Evolutionary conservation across 371 early-diverging fungal genomes (phyloP), one percentile per base, ranked within the genome.

Genomic region (Mortierella sp.): DNA sequence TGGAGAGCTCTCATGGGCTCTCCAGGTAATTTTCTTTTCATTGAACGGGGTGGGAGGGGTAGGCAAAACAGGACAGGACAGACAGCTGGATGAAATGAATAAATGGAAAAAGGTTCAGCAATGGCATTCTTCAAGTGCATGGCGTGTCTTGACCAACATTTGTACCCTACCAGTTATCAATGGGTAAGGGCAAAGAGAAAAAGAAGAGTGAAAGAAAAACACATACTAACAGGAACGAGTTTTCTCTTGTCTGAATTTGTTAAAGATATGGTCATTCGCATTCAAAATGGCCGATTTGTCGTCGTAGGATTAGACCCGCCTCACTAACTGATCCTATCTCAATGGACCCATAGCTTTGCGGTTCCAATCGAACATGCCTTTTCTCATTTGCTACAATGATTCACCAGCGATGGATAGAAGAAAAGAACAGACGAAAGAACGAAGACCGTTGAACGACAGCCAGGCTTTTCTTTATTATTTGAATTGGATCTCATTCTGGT

Each of bases 1-100:
- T 40, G 43, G 6, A 6, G 67, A 37, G 67, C 67, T 67, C 67
- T 67, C 40, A 9, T 24, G 67, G 67, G 67, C 67, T 67, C 67
- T 24, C 40, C 43, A 67, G 67, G 67, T 37, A 67, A 67, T 61
- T 57, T 4, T 59, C 28, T 31, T 8, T 31, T 11, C 14, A 54
- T n/a, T n/a, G 54, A 26, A n/a, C n/a, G 13, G 61, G 34, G 31
- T n/a, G n/a, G n/a, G n/a, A n/a, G n/a, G n/a, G n/a, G n/a, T n/a
- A n/a, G n/a, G n/a, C n/a, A 61, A 8, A 21, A 28, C n/a, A n/a
- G n/a, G n/a, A 4, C 34, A 28, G 19, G 3, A 16, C 31, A 59
- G 31, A 59, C 31, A 31, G 59, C 28, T 59, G 59, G 13, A 14
- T 50, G 16, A 50, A 16, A 14, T 50, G 50, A 16, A 50, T 16